These are phyloP conservation scores for Nymphaea thermarum DNA, from an alignment of 164 flowering plant genomes.

Conservation along the genomic window DNA sequence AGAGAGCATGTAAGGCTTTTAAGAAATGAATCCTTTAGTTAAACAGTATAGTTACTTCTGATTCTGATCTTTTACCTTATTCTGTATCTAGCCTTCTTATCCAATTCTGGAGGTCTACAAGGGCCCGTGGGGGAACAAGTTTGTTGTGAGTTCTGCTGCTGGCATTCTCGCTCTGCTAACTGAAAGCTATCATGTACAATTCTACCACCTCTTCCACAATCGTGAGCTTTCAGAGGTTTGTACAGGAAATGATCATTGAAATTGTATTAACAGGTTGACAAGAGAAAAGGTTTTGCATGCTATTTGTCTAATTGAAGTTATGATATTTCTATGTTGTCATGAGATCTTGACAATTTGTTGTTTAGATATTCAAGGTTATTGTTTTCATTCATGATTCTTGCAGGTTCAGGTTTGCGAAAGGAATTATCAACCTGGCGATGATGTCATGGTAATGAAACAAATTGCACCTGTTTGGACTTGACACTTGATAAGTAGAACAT, in stretches of 20 bases:
- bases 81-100: slow-evolving; percentile 59
- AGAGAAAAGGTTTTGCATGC: too few species aligned
- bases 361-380: not conserved
- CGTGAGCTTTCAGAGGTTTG: slow-evolving; percentile 61
- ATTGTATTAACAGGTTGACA: not conserved
- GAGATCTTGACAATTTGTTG: not conserved
- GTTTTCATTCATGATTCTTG: slow-evolving; percentile 4
- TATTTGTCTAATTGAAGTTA: too few species aligned
- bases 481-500: too few species aligned
- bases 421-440: slow-evolving; percentile 84
- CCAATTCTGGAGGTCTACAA: slow-evolving; percentile 29
- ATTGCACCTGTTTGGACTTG: too few species aligned
- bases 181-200: slow-evolving; percentile 65
- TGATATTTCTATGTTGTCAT: too few species aligned
- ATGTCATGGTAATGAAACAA: slow-evolving; percentile 54
- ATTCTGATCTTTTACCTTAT: not conserved
- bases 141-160: slow-evolving; percentile 36
- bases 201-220: slow-evolving; percentile 70
- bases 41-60: not conserved
- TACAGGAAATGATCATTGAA: not conserved
- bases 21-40: not conserved
- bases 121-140: slow-evolving; percentile 19
- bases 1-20: too few species aligned
- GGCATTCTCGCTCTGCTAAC: slow-evolving; percentile 65
- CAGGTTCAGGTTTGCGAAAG: slow-evolving; percentile 92